phyloP scores from a whole-genome alignment of 2,329 filamentous ascomycete genomes.

The Xylariaceae sp. region DNA sequence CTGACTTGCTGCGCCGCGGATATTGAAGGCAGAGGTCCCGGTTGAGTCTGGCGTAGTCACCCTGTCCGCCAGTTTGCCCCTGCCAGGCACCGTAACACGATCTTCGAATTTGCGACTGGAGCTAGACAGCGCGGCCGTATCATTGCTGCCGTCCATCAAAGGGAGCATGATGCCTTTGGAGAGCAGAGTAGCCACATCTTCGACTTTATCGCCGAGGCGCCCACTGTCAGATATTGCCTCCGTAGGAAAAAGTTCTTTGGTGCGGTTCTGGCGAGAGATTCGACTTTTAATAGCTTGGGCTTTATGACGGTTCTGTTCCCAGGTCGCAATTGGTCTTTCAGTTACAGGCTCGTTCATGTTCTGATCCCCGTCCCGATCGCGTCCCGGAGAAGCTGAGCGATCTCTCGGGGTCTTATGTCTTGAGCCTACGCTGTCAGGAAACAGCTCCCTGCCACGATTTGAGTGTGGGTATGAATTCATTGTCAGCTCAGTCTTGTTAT shows the following conservation, averaged over 20 bases:
- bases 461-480: conserved; percentile 31
- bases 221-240: conserved; percentile 41
- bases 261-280: conserved; percentile 39
- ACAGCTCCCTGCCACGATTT: conserved; percentile 60
- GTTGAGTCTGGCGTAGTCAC: conserved; percentile 32
- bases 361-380: conserved; percentile 42
- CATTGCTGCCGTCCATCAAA: conserved; percentile 42
- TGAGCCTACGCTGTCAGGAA: conserved; percentile 42
- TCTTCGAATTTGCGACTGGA: conserved; percentile 27
- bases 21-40: conserved; percentile 45
- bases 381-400: conserved; percentile 50
- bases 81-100: conserved; percentile 29
- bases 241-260: conserved; percentile 57
- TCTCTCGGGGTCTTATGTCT: conserved; percentile 36
- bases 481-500: conserved; percentile 21
- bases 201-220: conserved; percentile 50
- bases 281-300: conserved; percentile 45
- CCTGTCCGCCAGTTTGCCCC: conserved; percentile 35
- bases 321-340: conserved; percentile 29
- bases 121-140: conserved; percentile 22
- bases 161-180: conserved; percentile 46
- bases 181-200: conserved; percentile 51
- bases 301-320: conserved; percentile 40
- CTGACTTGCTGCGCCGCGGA: conserved; percentile 54
- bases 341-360: conserved; percentile 34